A percentile compares a stretch with the other conserved stretches of the same genome.
phyloP scores from a whole-genome alignment of 2,329 filamentous ascomycete genomes.

The Aspergillus tanneri region DNA sequence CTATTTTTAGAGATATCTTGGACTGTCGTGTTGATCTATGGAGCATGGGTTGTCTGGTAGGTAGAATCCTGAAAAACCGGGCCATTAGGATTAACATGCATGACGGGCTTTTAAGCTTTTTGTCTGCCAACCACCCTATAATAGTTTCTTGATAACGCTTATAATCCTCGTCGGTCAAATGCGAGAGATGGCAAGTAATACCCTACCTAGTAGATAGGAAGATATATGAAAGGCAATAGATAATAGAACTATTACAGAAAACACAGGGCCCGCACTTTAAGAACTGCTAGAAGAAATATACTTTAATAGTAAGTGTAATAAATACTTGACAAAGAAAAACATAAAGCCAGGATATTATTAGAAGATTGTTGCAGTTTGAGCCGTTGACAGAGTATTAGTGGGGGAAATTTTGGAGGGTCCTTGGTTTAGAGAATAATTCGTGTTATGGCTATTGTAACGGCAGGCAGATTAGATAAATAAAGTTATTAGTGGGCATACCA shows the following conservation, averaged over 20 bases:
- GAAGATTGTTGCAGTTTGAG: slow-evolving; percentile 26
- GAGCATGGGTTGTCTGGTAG: slow-evolving; percentile 40
- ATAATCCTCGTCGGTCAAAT: slow-evolving; percentile 37
- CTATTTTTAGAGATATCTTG: slow-evolving; percentile 37
- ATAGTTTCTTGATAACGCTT: slow-evolving; percentile 37
- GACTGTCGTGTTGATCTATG: slow-evolving; percentile 42
- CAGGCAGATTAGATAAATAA: too few relatives aligned
- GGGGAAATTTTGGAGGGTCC: slow-evolving; percentile 26
- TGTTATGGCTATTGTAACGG: too few relatives aligned
- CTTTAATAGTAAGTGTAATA: slow-evolving; percentile 31
- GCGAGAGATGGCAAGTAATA: slow-evolving; percentile 35
- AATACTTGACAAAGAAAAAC: slow-evolving; percentile 25
- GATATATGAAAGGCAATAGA: slow-evolving; percentile 29
- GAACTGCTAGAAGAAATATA: slow-evolving; percentile 42
- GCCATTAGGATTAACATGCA: slow-evolving; percentile 10
- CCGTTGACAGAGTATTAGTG: slow-evolving; percentile 28
- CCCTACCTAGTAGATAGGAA: slow-evolving; percentile 38
- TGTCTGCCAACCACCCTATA: slow-evolving; percentile 40
- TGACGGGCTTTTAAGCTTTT: slow-evolving; percentile 43
- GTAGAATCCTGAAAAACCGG: slow-evolving; percentile 10
- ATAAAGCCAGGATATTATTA: slow-evolving; percentile 26
- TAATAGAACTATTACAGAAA: slow-evolving; percentile 14
- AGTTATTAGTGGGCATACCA: too few relatives aligned
- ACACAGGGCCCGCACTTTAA: slow-evolving; percentile 26
- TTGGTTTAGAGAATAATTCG: slow-evolving; percentile 23